phyloP scores from a whole-genome alignment of 208 protist genomes.

The Wallacemonas sp. region DNA sequence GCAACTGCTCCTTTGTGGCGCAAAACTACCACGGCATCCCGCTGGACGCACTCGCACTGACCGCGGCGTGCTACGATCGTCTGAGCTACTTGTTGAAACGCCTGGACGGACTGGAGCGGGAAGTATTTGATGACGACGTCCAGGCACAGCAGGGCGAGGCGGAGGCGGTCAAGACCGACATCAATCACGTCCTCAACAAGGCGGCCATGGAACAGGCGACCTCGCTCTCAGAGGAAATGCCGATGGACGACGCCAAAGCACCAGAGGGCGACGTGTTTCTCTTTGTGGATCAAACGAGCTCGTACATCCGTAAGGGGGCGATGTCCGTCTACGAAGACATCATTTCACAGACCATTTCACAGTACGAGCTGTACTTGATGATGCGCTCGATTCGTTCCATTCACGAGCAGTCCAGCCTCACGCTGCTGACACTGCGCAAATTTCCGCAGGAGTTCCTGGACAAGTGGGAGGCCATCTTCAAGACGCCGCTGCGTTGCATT shows the following conservation, averaged over 20 bases:
- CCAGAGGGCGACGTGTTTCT: constrained; percentile 69
- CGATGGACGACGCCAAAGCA: constrained; percentile 9
- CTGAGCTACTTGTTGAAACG: constrained; percentile 31
- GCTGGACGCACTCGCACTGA: constrained; percentile 40
- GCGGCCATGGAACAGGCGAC: constrained; percentile 27
- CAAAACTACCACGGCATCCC: constrained; percentile 37
- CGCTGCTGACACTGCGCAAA: constrained; percentile 68
- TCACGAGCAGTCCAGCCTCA: constrained; percentile 61
- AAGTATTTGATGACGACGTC: constrained; percentile 20
- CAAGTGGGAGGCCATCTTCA: constrained; percentile 68
- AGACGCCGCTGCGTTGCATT: constrained; percentile 70
- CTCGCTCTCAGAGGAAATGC: constrained; percentile 17
- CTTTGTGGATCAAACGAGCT: constrained; percentile 86
- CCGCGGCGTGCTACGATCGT: constrained; percentile 18
- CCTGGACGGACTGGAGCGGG: constrained; percentile 22
- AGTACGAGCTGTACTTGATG: constrained; percentile 84
- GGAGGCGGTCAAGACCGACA: constrained; percentile 31
- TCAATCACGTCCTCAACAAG: constrained; percentile 54
- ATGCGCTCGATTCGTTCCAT: constrained; percentile 85
- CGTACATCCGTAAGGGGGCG: constrained; percentile 63
- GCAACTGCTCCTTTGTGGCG: constrained; percentile 20
- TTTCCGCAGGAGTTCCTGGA: constrained; percentile 59
- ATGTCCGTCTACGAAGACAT: constrained; percentile 83
- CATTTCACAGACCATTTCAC: constrained; percentile 78
- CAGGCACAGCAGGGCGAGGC: constrained; percentile 18